A percentile compares a stretch with the other conserved stretches of the same genome.
Evolutionary conservation across 495 filamentous ascomycete genomes (phyloP).

Genomic region (Thermothielavioides terrestris): DNA sequence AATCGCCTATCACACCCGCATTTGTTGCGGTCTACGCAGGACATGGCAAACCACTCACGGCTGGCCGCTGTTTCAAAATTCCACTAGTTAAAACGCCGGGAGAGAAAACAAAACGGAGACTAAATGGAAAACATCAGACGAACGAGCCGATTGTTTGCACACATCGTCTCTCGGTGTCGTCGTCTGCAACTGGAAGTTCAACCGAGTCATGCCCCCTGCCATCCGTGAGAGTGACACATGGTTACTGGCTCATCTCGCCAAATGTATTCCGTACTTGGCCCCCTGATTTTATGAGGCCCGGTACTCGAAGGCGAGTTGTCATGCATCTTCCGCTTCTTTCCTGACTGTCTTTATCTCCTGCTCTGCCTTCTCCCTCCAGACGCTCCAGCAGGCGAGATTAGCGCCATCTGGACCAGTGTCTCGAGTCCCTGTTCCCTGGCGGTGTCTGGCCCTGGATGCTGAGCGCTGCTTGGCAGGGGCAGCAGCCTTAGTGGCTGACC

Average conservation of each 20-base stretch:
- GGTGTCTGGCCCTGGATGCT: conserved; percentile 10
- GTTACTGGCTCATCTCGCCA: conserved; percentile 9
- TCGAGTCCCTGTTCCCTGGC: conserved; percentile 15
- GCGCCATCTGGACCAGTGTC: conserved; percentile 24
- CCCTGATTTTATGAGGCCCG: conserved; percentile 1
- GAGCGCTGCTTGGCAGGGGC: background rate
- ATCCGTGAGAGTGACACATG: background rate
- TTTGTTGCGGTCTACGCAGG: too few relatives aligned
- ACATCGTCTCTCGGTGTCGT: too few relatives aligned
- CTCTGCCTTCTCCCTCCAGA: too few relatives aligned
- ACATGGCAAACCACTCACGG: too few relatives aligned
- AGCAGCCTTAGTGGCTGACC: conserved; percentile 6
- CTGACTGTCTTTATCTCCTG: background rate
- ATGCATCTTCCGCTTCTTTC: background rate
- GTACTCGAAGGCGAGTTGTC: background rate
- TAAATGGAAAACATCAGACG: too few relatives aligned
- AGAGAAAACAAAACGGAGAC: too few relatives aligned
- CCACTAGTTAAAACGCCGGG: too few relatives aligned
- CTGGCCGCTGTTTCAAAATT: too few relatives aligned
- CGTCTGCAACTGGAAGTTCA: too few relatives aligned
- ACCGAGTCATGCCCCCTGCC: too few relatives aligned
- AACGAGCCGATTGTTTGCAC: too few relatives aligned
- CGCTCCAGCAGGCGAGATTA: conserved; percentile 19
- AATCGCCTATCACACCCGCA: too few relatives aligned
- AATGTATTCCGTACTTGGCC: background rate